Percentiles rank a stretch among this genome's conserved stretches.
phyloP scores from a whole-genome alignment of 169 alveolate genomes.

The Plasmodium yoelii region DNA sequence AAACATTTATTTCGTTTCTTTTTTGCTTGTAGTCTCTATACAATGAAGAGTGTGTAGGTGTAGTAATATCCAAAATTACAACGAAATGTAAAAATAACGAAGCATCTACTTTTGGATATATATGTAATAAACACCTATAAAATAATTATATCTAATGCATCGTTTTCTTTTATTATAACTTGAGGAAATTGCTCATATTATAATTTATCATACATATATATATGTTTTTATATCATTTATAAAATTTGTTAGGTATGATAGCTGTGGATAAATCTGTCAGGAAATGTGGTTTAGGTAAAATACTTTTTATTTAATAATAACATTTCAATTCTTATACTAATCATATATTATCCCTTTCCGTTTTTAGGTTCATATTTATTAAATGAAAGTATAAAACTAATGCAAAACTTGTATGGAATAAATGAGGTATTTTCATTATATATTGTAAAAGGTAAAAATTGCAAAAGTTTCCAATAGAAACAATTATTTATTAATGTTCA shows the following conservation, averaged over 20 bases:
- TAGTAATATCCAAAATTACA: constrained; percentile 59
- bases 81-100: constrained; percentile 71
- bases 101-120: constrained; percentile 68
- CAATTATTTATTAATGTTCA: constrained; percentile 12
- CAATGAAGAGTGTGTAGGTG: constrained; percentile 72
- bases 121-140: constrained; percentile 41
- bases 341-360: constrained; percentile 1
- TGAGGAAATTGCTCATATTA: not conserved
- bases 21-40: constrained; percentile 30
- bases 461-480: not conserved
- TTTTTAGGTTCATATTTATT: constrained; percentile 68
- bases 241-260: constrained; percentile 70
- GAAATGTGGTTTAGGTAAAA: constrained; percentile 65
- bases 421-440: constrained; percentile 52
- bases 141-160: not conserved
- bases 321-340: constrained; percentile 12
- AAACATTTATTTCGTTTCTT: not conserved
- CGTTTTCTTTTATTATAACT: no score
- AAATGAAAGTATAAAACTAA: constrained; percentile 68
- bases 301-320: constrained; percentile 6
- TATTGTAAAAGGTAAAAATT: not conserved
- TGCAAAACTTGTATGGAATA: constrained; percentile 69
- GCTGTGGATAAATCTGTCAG: constrained; percentile 73
- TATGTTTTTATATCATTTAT: constrained; percentile 3
- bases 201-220: constrained; percentile 6